Evolutionary conservation across 345 rosid species (phyloP), one percentile per base, ranked within the genome.

Genomic region (Populus simonii): DNA sequence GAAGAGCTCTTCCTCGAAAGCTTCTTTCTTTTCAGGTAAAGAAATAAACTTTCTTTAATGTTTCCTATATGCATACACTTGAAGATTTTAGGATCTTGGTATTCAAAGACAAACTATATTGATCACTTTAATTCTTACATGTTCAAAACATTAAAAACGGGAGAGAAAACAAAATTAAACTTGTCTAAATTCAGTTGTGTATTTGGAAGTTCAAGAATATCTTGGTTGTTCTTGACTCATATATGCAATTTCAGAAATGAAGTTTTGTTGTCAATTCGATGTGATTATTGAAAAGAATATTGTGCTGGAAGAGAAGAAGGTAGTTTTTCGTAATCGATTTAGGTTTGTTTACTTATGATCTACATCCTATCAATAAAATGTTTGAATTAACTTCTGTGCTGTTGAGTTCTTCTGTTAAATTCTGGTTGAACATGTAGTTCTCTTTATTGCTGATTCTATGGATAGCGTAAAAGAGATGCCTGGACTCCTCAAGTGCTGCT

Each of bases 1-100:
- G 43, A 85, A 73, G 73, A 84, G 87, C 73, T 79, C 88, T 80
- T 88, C 94, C n/a, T 51, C 84, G 33, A 86, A 79, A 36, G 78
- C 82, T 68, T 31, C 78, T 73, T 75, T 79, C 71, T 63, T 77
- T 78, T 68, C 85, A 80, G 89, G 91, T 89, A 77, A 73, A 73
- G 31, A 18, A 16, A 29, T 72, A 18, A 2, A 45, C 36, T 18
- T 73, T 62, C 41, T 12, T 20, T 67, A 27, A 4, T 81, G 12
- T 70, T 70, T 17, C 18, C 59, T 61, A 20, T 16, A 33, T 31
- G 25, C 71, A 8, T 23, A 23, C 23, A 38, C 11, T 25, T 41
- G 70, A 51, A 73, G 68, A 59, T 61, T 61, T 25, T 73, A 65
- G 41, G 31, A 73, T 73, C 35, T 27, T 41, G 67, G 36, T 29